These are phyloP conservation scores for Drechslerella stenobrocha DNA, from an alignment of 2,329 filamentous ascomycete genomes.

Conservation along the genomic window DNA sequence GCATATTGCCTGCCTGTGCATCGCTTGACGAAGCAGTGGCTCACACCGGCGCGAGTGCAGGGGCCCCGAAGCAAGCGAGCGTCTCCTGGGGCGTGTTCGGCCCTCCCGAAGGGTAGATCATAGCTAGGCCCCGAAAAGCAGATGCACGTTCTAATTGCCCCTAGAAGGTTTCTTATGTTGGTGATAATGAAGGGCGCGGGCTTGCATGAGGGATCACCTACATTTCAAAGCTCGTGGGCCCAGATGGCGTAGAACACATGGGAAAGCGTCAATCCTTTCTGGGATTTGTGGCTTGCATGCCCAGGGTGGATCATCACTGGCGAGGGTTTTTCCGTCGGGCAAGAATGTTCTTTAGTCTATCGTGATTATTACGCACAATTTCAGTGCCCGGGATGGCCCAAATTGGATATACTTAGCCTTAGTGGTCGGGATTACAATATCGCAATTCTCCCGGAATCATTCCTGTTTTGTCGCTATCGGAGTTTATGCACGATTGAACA, in stretches of 20 bases:
- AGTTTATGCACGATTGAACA: background rate
- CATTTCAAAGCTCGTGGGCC: constrained; percentile 3
- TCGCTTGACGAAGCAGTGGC: constrained; percentile 11
- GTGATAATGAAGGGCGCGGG: constrained; percentile 17
- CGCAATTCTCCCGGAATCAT: constrained; percentile 3
- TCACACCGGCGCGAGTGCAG: constrained; percentile 13
- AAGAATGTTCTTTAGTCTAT: background rate
- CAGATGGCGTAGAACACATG: constrained; percentile 1
- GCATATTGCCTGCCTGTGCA: background rate
- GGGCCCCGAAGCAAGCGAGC: constrained; percentile 9
- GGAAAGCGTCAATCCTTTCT: constrained; percentile 2
- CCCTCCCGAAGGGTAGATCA: background rate
- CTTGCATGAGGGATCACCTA: constrained; percentile 23
- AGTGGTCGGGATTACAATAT: background rate
- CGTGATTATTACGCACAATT: constrained; percentile 23
- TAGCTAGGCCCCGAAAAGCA: background rate
- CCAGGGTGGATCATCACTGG: background rate
- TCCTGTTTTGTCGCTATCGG: background rate
- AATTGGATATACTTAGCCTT: constrained; percentile 2
- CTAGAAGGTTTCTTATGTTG: constrained; percentile 3
- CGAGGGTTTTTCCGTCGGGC: background rate
- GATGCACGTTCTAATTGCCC: constrained; percentile 4
- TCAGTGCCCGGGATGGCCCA: constrained; percentile 5
- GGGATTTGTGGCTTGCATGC: constrained; percentile 17
- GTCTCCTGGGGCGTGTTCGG: background rate